Conservation (phyloP, 805 yeast species). For the Peterozyma toletana region DNA sequence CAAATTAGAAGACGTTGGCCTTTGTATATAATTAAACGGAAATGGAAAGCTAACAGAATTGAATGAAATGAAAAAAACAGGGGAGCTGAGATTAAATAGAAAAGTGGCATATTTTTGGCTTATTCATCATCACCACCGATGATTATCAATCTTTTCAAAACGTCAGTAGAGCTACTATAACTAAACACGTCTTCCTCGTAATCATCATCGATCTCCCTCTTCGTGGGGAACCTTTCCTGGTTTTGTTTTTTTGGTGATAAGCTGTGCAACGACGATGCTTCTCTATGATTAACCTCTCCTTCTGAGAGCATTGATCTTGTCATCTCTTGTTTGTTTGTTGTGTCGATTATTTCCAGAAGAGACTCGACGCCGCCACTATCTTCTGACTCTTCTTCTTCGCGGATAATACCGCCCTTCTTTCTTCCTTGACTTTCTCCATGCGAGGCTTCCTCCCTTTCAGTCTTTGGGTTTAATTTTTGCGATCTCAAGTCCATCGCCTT, state of each 20-base stretch:
- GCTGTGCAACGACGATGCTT: not conserved
- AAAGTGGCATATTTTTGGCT: not conserved
- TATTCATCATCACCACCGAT: not conserved
- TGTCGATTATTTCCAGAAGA: not conserved
- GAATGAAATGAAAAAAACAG: not conserved
- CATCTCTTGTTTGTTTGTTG: not conserved
- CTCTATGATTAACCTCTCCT: too few species aligned
- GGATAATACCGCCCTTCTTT: too few species aligned
- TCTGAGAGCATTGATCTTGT: not conserved
- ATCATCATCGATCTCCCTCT: not conserved
- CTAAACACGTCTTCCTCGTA: not conserved
- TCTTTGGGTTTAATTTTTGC: conserved; percentile 15
- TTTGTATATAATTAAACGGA: too few species aligned
- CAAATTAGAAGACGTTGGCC: too few species aligned
- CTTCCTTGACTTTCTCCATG: too few species aligned
- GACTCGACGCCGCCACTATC: not conserved
- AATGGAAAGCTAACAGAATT: too few species aligned
- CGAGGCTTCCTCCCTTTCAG: too few species aligned
- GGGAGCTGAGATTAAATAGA: too few species aligned
- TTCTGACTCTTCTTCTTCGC: too few species aligned
- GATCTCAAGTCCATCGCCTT: conserved; percentile 38
- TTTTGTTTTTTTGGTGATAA: too few species aligned
- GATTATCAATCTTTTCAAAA: not conserved
- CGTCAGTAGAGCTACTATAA: not conserved
- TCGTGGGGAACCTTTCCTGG: too few species aligned